These are phyloP conservation scores for Atkinsonella texensis DNA, from an alignment of 2,329 filamentous ascomycete species.

Conservation along the genomic window DNA sequence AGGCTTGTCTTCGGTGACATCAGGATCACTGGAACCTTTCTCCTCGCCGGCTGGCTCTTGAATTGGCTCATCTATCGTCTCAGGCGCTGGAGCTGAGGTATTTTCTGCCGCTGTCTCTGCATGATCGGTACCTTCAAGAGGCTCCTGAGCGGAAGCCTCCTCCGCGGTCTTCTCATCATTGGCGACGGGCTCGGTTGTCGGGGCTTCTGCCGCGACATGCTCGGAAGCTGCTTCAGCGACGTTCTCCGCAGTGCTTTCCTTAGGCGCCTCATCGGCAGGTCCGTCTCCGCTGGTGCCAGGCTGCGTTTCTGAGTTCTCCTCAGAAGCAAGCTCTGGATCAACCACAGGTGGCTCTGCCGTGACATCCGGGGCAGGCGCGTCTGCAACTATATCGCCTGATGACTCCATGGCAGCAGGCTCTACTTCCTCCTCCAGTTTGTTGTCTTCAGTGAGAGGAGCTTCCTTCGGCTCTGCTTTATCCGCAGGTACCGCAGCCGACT, in stretches of 20 bases:
- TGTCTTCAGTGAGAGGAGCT: not conserved
- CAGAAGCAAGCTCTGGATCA: not conserved
- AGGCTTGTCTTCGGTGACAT: not conserved
- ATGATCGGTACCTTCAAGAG: not conserved
- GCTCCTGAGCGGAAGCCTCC: not conserved
- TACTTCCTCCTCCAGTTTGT: not conserved
- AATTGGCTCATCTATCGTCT: not conserved
- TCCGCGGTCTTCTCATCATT: not conserved
- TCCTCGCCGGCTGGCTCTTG: not conserved
- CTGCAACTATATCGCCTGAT: not conserved
- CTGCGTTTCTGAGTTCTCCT: not conserved
- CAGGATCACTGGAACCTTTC: not conserved
- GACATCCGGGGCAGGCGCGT: not conserved
- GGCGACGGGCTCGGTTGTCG: not conserved
- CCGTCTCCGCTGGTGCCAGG: constrained; percentile 1
- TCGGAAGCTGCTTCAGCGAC: not conserved
- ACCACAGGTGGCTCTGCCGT: not conserved
- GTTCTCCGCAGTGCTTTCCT: not conserved
- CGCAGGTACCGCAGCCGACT: not conserved
- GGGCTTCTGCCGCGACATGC: not conserved
- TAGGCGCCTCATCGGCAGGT: not conserved
- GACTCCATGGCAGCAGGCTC: not conserved
- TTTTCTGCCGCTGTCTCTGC: not conserved
- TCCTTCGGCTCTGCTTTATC: not conserved
- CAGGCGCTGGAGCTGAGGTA: not conserved